A percentile compares a stretch with the other conserved stretches of the same genome.
These are phyloP conservation scores for Wilcoxina mikolae DNA, from an alignment of 495 filamentous ascomycete genomes.

Conservation along the genomic window DNA sequence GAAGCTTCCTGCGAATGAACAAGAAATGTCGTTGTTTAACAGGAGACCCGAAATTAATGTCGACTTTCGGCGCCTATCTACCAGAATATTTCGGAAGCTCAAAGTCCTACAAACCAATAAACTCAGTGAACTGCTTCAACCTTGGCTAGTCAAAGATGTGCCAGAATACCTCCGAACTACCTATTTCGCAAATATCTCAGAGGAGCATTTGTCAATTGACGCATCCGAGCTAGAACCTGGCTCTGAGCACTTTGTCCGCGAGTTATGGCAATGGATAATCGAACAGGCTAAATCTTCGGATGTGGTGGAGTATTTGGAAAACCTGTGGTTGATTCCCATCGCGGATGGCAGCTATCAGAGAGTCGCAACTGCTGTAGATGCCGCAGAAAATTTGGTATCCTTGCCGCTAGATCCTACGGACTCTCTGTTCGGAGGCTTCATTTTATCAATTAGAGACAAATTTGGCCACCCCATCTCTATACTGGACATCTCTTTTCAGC, in stretches of 20 bases:
- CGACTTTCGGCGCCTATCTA: neutral
- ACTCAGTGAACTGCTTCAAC: neutral
- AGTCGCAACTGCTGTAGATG: neutral
- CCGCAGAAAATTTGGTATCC: neutral
- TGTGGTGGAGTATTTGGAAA: slow-evolving; percentile 5
- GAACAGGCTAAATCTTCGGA: neutral
- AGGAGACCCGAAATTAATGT: slow-evolving; percentile 1
- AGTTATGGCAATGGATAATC: slow-evolving; percentile 21
- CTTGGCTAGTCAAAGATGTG: slow-evolving; percentile 9
- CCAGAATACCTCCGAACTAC: slow-evolving; percentile 15
- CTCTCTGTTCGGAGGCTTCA: neutral
- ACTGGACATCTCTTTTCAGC: neutral
- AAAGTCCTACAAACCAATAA: neutral
- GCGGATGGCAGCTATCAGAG: slow-evolving; percentile 6
- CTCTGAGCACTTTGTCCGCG: slow-evolving; percentile 8
- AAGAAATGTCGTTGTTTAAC: slow-evolving; percentile 3
- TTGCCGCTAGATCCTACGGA: neutral
- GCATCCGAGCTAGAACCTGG: neutral
- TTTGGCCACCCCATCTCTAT: neutral
- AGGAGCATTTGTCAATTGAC: slow-evolving; percentile 11
- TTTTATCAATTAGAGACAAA: neutral
- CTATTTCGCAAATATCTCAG: slow-evolving; percentile 9
- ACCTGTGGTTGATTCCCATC: slow-evolving; percentile 28
- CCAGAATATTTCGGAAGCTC: neutral
- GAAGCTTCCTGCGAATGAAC: slow-evolving; percentile 1